Evolutionary conservation across 495 filamentous ascomycete species (phyloP), one percentile per base, ranked within the genome.

Genomic region (Sporormia fimetaria): DNA sequence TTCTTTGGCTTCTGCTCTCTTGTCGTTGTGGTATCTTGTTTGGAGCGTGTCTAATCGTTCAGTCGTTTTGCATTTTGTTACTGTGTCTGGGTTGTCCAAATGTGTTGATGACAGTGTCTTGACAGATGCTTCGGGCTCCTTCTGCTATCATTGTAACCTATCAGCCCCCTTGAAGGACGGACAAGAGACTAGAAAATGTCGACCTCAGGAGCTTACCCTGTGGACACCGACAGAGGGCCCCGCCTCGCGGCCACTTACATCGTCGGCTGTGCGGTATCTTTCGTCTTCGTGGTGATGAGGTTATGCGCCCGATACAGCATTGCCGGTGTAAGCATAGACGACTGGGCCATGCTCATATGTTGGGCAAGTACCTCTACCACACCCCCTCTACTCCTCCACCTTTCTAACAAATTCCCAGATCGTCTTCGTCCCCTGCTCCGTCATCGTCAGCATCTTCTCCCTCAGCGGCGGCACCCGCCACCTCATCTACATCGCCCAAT

Each of bases 361-460:
- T 47, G 43, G 43, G 43, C 40, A 40, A 6, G 42, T 45, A n/a
- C n/a, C n/a, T n/a, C n/a, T n/a, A n/a, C n/a, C n/a, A 8, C 27
- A 18, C 9, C 27, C 11, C 16, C n/a, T 22, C 4, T 9, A 30
- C 16, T 21, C n/a, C 3, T 11, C 17, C 4, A 24, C n/a, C 25
- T n/a, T 7, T 16, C 2, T n/a, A 29, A 12, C n/a, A 30, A 24
- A 1, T 14, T 26, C 18, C 5, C 24, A 47, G 43, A 40, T 47
- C 14, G 35, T 40, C 43, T 47, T 47, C 23, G 12, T 47, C 9
- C 35, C 35, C 7, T n/a, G 28, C 28, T 40, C 43, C 1, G 21
- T 47, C 17, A 11, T 47, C 10, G 14, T 47, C 26, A 33, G 35
- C 15, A 26, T 47, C 21, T 12, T 47, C n/a, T 32, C 21, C 23